Conservation (phyloP, 176 grass and related monocot species). For the Poa pratensis region DNA sequence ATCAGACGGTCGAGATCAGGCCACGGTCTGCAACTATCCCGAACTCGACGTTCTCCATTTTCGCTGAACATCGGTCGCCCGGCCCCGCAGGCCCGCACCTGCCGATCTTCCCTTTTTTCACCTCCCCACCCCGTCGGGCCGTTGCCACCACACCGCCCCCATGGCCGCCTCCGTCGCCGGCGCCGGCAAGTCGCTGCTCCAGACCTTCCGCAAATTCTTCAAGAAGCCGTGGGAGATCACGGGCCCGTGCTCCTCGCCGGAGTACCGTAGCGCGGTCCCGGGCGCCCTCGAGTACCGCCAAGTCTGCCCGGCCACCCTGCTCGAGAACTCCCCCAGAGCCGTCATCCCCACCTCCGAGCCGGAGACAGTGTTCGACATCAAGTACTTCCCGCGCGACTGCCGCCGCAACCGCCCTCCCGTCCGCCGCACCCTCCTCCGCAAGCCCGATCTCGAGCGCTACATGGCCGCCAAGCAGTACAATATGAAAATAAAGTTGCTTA, state of each 20-base stretch:
- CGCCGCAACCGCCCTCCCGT: slow-evolving; percentile 77
- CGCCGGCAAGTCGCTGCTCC: slow-evolving; percentile 68
- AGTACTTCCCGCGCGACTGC: slow-evolving; percentile 82
- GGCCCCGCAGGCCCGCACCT: too few species aligned
- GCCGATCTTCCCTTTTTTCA: slow-evolving; percentile 27
- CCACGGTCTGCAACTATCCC: background rate
- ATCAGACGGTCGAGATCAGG: slow-evolving; percentile 1
- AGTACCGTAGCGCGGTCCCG: slow-evolving; percentile 70
- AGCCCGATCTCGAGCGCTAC: slow-evolving; percentile 75
- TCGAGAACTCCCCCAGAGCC: slow-evolving; percentile 37
- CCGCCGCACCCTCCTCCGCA: slow-evolving; percentile 75
- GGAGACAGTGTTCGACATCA: slow-evolving; percentile 90
- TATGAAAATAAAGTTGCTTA: too few species aligned
- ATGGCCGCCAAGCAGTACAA: slow-evolving; percentile 94
- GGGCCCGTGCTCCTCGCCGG: slow-evolving; percentile 79
- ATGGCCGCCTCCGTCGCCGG: slow-evolving; percentile 54
- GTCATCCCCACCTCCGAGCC: slow-evolving; percentile 75
- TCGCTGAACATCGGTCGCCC: too few species aligned
- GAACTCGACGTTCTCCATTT: slow-evolving; percentile 32
- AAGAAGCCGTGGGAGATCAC: slow-evolving; percentile 99
- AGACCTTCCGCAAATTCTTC: slow-evolving; percentile 72
- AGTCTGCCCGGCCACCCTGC: slow-evolving; percentile 68
- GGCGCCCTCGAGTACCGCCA: slow-evolving; percentile 66
- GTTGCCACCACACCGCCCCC: slow-evolving; percentile 19
- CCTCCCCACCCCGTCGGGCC: background rate